Conservation (phyloP, 805 yeast species). For the Yarrowia deformans region DNA sequence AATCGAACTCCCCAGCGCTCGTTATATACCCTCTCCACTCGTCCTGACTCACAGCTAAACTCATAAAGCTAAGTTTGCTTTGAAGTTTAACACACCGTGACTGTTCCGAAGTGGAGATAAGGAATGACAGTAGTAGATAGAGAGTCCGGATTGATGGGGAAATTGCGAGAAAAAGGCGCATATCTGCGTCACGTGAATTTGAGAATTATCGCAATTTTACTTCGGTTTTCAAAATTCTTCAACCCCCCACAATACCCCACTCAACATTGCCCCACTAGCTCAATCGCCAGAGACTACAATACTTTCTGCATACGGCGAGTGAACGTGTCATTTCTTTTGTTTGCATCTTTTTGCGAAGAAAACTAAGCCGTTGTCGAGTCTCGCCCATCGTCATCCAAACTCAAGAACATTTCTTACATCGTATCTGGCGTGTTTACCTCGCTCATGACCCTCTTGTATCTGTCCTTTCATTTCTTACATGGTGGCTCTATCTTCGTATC, state of each 20-base stretch:
- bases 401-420: constrained; percentile 23
- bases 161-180: background rate
- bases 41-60: constrained; percentile 14
- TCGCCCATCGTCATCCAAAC: background rate
- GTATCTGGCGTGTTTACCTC: constrained; percentile 1
- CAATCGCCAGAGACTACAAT: background rate
- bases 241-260: no score
- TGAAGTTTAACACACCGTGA: constrained; percentile 18
- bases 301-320: background rate
- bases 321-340: constrained; percentile 4
- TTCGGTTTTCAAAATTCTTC: no score
- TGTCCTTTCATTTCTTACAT: constrained; percentile 10
- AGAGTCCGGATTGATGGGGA: no score
- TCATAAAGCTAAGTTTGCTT: constrained; percentile 23
- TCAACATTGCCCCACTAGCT: background rate
- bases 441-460: background rate
- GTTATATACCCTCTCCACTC: background rate
- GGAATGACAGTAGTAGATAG: background rate
- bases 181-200: background rate
- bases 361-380: no score
- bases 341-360: background rate
- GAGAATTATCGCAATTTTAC: no score
- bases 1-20: no score
- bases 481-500: constrained; percentile 15
- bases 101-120: constrained; percentile 32